These are phyloP conservation scores for Pestalotiopsis sp. DNA, from an alignment of 2,329 filamentous ascomycete genomes.

Conservation along the genomic window DNA sequence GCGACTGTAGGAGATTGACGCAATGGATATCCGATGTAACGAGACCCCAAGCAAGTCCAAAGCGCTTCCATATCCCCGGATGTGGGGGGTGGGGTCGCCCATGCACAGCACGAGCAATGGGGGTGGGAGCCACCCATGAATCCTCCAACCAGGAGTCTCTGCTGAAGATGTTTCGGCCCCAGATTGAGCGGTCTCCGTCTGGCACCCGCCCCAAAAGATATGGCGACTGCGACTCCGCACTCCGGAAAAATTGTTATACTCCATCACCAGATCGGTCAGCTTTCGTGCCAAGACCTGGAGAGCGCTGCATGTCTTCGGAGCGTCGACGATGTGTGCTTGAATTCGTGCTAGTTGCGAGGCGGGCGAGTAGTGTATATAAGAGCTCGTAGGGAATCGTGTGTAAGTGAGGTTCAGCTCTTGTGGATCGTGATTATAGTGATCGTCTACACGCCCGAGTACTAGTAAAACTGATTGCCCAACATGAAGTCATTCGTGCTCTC, in stretches of 20 bases:
- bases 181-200: not conserved
- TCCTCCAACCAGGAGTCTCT: constrained; percentile 3
- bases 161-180: not conserved
- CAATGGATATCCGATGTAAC: not conserved
- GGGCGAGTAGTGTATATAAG: not conserved
- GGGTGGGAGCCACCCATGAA: not conserved
- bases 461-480: not conserved
- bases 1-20: not conserved
- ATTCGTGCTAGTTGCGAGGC: not conserved
- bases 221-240: not conserved
- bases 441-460: not conserved
- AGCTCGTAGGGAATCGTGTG: not conserved
- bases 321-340: not conserved
- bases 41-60: not conserved
- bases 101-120: not conserved
- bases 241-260: constrained; percentile 8
- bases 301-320: not conserved
- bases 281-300: constrained; percentile 5
- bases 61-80: constrained; percentile 1
- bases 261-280: too few relatives aligned
- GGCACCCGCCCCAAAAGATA: not conserved
- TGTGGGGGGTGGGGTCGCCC: not conserved
- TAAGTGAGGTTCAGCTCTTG: not conserved
- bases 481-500: constrained; percentile 1
- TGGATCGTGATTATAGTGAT: not conserved